These are phyloP conservation scores for Ceriops zippeliana DNA, from an alignment of 345 rosid species.

Conservation along the genomic window DNA sequence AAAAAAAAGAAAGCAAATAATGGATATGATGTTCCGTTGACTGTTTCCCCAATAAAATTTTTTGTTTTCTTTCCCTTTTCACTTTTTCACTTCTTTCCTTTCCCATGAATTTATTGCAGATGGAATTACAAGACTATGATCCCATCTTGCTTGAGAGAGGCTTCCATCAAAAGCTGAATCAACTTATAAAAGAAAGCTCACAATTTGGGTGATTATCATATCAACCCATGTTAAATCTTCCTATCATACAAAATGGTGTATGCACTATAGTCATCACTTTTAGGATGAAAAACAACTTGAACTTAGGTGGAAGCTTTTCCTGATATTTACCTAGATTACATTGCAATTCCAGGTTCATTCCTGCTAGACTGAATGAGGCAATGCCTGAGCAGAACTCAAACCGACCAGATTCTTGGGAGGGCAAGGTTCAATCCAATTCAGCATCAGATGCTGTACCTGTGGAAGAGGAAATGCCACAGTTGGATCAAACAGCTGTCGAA, in stretches of 20 bases:
- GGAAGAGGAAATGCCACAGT: conserved; percentile 28
- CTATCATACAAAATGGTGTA: neutral
- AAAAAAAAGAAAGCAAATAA: too few species aligned
- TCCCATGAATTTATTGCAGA: conserved; percentile 32
- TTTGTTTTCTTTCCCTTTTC: neutral
- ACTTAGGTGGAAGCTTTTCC: neutral
- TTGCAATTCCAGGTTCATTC: conserved; percentile 37
- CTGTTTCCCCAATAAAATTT: too few species aligned
- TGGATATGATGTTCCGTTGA: too few species aligned
- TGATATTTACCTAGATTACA: conserved; percentile 18
- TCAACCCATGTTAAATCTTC: conserved; percentile 8
- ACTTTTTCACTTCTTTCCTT: neutral
- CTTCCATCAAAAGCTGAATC: conserved; percentile 71
- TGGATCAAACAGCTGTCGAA: conserved; percentile 27
- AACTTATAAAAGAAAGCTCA: conserved; percentile 67
- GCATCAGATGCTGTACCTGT: conserved; percentile 12
- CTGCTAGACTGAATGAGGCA: conserved; percentile 31
- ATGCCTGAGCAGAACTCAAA: conserved; percentile 32
- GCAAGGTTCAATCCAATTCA: conserved; percentile 21
- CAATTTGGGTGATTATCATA: conserved; percentile 57
- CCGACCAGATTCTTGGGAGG: conserved; percentile 24
- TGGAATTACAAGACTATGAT: conserved; percentile 64
- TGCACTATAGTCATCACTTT: conserved; percentile 7
- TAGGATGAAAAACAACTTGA: conserved; percentile 1
- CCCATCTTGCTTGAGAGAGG: conserved; percentile 77